Evolutionary conservation across 108 stramenopile genomes (phyloP).

Genomic region (Poteriospumella lacustris): DNA sequence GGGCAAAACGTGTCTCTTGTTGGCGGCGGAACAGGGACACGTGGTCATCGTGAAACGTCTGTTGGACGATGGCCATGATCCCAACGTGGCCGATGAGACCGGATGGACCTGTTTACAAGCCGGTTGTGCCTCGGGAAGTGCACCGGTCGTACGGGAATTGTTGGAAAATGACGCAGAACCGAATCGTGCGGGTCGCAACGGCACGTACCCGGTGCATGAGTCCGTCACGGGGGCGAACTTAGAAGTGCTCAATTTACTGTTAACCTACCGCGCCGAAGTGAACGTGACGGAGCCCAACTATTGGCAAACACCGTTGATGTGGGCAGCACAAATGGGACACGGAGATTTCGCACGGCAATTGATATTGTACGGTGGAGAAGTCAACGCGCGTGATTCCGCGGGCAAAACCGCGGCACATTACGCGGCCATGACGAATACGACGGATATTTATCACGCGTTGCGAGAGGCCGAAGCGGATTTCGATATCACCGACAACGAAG

Average conservation of each 20-base stretch:
- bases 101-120: constrained; percentile 19
- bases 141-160: neutral
- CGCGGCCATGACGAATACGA: neutral
- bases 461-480: neutral
- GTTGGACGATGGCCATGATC: neutral
- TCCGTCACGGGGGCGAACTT: neutral
- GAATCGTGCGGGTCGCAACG: neutral
- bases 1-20: neutral
- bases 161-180: constrained; percentile 3
- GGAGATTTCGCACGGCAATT: neutral
- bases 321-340: neutral
- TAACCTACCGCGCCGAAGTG: neutral
- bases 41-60: neutral
- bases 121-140: neutral
- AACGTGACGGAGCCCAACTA: neutral
- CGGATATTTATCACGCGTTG: neutral
- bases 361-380: neutral
- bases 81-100: neutral
- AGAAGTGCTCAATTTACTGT: neutral
- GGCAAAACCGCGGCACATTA: constrained; percentile 10
- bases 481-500: neutral
- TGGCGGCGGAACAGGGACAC: neutral
- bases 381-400: neutral
- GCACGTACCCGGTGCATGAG: constrained; percentile 12
- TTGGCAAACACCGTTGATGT: constrained; percentile 16